Percentiles rank a stretch among this genome's conserved stretches.
Evolutionary conservation across 2,329 filamentous ascomycete genomes (phyloP).

Genomic region (Trichoderma brevicompactum): DNA sequence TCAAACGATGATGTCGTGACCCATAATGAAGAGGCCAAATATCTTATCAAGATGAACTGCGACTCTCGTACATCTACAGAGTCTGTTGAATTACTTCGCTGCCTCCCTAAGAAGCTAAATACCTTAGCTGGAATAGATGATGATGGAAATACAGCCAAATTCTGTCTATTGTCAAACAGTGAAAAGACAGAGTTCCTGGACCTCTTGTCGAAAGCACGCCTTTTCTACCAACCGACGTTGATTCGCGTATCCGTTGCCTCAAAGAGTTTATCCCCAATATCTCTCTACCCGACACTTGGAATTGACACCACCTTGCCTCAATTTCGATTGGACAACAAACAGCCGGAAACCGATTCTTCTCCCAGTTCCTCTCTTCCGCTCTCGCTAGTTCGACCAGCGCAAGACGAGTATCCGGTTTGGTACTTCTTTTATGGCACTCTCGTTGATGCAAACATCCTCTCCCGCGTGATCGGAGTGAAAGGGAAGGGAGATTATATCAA

Average conservation of each 20-base stretch:
- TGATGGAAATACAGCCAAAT: background rate
- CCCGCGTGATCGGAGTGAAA: background rate
- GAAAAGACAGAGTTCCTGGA: background rate
- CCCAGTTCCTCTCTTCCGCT: background rate
- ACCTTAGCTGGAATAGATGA: background rate
- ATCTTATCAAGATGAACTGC: background rate
- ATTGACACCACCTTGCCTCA: background rate
- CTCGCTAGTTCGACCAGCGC: background rate
- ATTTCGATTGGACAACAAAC: background rate
- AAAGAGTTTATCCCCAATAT: background rate
- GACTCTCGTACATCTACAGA: background rate
- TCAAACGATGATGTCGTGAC: background rate
- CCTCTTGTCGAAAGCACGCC: background rate
- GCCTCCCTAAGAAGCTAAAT: background rate
- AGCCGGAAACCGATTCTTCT: too few relatives aligned
- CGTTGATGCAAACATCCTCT: background rate
- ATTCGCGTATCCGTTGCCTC: background rate
- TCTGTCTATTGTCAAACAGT: background rate
- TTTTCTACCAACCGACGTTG: background rate
- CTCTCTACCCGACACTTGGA: slow-evolving; percentile 5
- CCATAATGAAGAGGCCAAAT: background rate
- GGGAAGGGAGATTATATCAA: background rate
- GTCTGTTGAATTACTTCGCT: background rate
- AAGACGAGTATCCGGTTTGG: slow-evolving; percentile 1
- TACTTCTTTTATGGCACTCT: slow-evolving; percentile 7